A percentile compares a stretch with the other conserved stretches of the same genome.
phyloP scores from a whole-genome alignment of 1,284 basidiomycete genomes.

The Gymnopus androsaceus region DNA sequence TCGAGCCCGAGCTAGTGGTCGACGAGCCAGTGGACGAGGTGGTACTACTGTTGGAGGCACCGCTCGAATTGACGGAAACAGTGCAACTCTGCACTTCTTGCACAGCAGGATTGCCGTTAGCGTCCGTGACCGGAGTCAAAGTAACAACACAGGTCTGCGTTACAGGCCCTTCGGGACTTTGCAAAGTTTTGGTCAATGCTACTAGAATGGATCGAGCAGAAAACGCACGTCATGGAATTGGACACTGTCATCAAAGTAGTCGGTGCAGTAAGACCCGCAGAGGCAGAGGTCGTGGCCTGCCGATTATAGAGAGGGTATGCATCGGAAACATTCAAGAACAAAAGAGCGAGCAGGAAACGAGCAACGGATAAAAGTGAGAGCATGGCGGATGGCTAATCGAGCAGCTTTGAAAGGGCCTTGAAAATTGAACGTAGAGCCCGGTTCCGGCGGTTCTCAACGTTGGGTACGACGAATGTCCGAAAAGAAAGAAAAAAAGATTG shows the following conservation, averaged over 20 bases:
- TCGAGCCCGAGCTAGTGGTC: neutral
- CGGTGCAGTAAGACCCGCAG: conserved; percentile 11
- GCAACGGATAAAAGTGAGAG: conserved; percentile 26
- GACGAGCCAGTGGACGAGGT: conserved; percentile 19
- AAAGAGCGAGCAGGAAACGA: conserved; percentile 33
- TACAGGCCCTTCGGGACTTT: conserved; percentile 49
- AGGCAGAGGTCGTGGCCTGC: conserved; percentile 6
- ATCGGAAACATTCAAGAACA: conserved; percentile 29
- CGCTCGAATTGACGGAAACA: conserved; percentile 28
- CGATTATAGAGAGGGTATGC: conserved; percentile 25
- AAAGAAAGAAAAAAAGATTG: conserved; percentile 44
- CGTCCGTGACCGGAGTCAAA: conserved; percentile 53
- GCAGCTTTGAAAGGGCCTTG: conserved; percentile 29
- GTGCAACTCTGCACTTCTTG: conserved; percentile 63
- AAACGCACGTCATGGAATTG: conserved; percentile 25
- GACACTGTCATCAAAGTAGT: conserved; percentile 27
- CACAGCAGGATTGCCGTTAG: conserved; percentile 53
- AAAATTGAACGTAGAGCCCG: conserved; percentile 42
- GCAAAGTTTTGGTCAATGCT: neutral
- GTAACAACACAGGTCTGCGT: conserved; percentile 65
- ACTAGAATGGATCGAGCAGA: neutral
- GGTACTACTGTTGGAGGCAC: conserved; percentile 21
- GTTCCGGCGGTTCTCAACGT: conserved; percentile 54
- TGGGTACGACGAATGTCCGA: conserved; percentile 37
- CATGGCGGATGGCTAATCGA: conserved; percentile 32